phyloP scores from a whole-genome alignment of 2,329 filamentous ascomycete species.

The Trichoderma koningiopsis region DNA sequence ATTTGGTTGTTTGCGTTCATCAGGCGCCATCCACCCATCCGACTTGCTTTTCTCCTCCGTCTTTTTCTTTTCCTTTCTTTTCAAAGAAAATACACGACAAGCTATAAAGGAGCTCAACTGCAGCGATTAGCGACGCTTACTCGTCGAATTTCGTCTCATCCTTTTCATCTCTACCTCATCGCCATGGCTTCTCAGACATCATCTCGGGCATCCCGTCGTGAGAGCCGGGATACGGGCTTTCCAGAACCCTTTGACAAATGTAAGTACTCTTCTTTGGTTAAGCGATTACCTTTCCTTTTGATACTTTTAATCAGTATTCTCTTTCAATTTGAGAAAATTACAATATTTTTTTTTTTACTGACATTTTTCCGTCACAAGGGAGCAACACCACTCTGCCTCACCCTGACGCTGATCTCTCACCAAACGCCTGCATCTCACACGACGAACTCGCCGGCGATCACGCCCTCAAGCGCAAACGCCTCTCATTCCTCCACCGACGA shows the following conservation, averaged over 20 bases:
- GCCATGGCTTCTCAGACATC: constrained; percentile 18
- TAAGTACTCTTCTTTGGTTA: constrained; percentile 37
- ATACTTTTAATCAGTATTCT: neutral
- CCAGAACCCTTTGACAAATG: constrained; percentile 53
- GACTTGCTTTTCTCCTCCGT: neutral
- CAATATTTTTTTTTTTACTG: neutral
- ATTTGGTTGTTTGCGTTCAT: constrained; percentile 13
- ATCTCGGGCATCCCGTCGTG: constrained; percentile 27
- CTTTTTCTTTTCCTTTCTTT: neutral
- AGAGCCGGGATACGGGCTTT: constrained; percentile 52
- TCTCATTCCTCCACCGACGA: constrained; percentile 51
- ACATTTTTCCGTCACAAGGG: constrained; percentile 34
- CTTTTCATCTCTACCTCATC: neutral
- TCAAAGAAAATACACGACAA: neutral
- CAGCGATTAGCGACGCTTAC: neutral
- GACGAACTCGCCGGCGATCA: constrained; percentile 53
- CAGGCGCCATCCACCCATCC: neutral
- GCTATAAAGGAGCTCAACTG: neutral
- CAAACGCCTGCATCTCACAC: constrained; percentile 58
- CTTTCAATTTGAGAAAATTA: no score
- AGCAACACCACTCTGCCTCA: constrained; percentile 64
- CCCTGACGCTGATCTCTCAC: constrained; percentile 61
- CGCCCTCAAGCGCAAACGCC: constrained; percentile 47
- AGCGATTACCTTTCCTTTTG: neutral
- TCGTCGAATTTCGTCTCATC: neutral